Base-by-base conservation (phyloP, 257 asterid genomes). In the Ilex aquifolium region DNA sequence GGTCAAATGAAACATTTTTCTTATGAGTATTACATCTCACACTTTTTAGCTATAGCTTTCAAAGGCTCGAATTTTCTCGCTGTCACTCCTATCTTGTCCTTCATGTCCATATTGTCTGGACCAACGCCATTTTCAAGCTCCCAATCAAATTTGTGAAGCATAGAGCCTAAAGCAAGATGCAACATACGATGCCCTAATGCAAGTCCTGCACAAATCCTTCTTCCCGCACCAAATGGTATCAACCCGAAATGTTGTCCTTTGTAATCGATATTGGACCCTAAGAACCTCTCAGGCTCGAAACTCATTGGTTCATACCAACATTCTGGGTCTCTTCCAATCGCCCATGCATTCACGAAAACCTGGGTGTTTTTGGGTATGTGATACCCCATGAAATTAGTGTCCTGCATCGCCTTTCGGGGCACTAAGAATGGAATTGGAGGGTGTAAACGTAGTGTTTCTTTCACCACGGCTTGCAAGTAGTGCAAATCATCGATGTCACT, bases 371-470 rank as follows among this genome's bases (percentile, higher is more conserved):
- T 66, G 15, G 65, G 64, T 32, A 66, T 30, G 40, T 57, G 21
- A 15, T 66, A 66, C 3, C 71, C 71, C 71, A 66, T 66, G 59
- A 57, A 66, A 7, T 66, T 58, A 5, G 71, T 66, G 6, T 66
- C 65, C 10, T 59, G 27, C 27, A 49, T 32, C 44, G 71, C 30
- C 7, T 27, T 49, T 46, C 71, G 16, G 29, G 71, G 64, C 29
- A 66, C 13, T 36, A 55, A 55, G 40, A 65, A 65, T 53, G 69
- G 69, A 0, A 56, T 30, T 44, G 69, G 56, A 56, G 69, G 63
- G 44, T 65, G 69, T 56, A 65, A 56, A 29, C 56, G 68, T 0
- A 63, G 60, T n/a, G 68, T 32, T 63, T 63, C 68, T 2, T 53
- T 63, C 0, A 63, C n/a, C 15, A 63, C 53, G 15, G 68, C 60